Base-by-base conservation (phyloP, 2,329 filamentous ascomycete genomes). In the Fusarium sterilihyphosum region DNA sequence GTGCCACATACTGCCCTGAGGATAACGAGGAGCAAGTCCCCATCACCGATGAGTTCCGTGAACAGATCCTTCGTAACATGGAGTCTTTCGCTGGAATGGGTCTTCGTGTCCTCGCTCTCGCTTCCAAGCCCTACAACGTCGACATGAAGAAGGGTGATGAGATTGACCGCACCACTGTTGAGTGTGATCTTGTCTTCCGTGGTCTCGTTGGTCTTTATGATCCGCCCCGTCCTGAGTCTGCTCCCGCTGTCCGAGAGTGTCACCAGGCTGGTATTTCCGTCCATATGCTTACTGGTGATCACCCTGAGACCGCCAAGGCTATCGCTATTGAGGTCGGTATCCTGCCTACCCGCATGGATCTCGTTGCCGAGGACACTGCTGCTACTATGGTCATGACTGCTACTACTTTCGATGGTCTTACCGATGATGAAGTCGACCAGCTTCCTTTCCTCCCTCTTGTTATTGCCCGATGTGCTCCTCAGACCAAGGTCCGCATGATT, bases 401-500 rank as follows among this genome's bases (percentile, higher is more conserved):
- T 9, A 82, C 87, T 17, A 85, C 90, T 65, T 93, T 93, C 67
- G 91, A 93, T 77, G 86, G 87, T 29, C 82, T 93, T 31, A 86
- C 85, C 4, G 90, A 93, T 44, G 86, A 89, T 1, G 86, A 93
- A 74, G 89, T 93, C 40, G 92, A 93, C 72, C 77, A 84, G 17
- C 85, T 93, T 14, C 90, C 91, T 2, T 87, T 91, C 6, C 82
- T 93, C 2, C 92, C 92, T 8, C 84, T 93, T 6, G 92, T 93
- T 9, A 91, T 93, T 70, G 91, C 92, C 41, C 87, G 92, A 33
- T 93, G 92, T 76, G 90, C 91, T 6, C 92, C 92, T 3, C 87
- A 89, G 60, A 93, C 92, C 18, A 94, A 94, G 80, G 91, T 92
- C 24, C 87, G 92, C 63, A 93, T 94, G 92, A 92, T 94, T 71